Evolutionary conservation across 2,329 filamentous ascomycete genomes (phyloP), one percentile per base, ranked within the genome.

Genomic region (Phyllosticta citribraziliensis): DNA sequence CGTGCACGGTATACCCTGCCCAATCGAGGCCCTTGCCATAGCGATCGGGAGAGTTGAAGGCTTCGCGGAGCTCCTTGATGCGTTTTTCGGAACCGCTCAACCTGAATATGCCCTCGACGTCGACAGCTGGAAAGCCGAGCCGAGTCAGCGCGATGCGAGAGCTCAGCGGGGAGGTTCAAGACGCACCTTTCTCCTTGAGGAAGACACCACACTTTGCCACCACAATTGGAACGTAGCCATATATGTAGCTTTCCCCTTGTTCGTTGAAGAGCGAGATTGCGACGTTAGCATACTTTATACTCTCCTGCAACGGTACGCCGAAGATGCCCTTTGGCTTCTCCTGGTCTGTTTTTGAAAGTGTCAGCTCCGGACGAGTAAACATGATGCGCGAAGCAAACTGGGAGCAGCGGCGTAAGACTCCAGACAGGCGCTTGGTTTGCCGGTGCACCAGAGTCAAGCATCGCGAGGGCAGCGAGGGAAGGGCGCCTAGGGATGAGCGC

Each of bases 161-260:
- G 24, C 22, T 56, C 50, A 10, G 3, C 22, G 10, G 22, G 4
- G 40, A 30, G 55, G 53, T 5, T 19, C 19, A 20, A 35, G 22
- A 76, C 83, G 66, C 75, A 97, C 94, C 94, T 84, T 96, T 97
- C 74, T 99, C 94, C 75, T 99, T 99, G 66, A 99, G 74, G 67
- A 92, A 99, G 3, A 99, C 92, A 64, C 94, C 94, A 73, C 94
- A 97, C 75, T 99, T 99, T 40, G 94, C 94, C 59, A 99, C 93
- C 52, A 99, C 93, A 66, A 99, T 97, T 19, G 94, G 94, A 8
- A 99, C 93, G 70, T 97, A 97, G 70, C 94, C 94, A 74, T 97
- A 99, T 59, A 97, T 97, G 74, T 96, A 97, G 76, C 91, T 96
- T 74, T 94, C 86, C 33, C 93, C 93, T 66, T 94, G 84, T 66